Base-by-base conservation (phyloP, 306 rosid species). In the Trichosanthes truncata region DNA sequence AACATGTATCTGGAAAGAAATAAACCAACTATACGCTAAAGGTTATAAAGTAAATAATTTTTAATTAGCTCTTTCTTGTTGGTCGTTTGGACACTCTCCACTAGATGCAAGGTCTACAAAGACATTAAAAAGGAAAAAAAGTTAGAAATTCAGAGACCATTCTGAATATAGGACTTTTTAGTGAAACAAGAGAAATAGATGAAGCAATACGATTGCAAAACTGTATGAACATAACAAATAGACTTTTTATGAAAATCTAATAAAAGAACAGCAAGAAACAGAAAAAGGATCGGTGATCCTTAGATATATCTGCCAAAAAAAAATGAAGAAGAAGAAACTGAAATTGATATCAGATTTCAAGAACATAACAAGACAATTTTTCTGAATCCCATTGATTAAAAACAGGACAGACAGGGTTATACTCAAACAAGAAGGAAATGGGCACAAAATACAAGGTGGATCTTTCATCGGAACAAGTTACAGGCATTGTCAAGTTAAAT, bases 391-490 rank as follows among this genome's bases (percentile, higher is more conserved):
- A 18, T 38, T 66, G 26, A 66, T 38, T 6, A 66, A n/a, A 40
- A 38, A 67, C 17, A 67, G 74, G 4, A 18, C 33, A 63, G 45
- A 8, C 45, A 36, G 2, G 18, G 18, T 40, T 1, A 18, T 38
- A 40, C 8, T n/a, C 7, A 20, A 38, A 9, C 1, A 67, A 67
- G 26, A 38, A 9, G 20, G 18, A 15, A 67, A 67, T 46, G 13
- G 15, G 55, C 15, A 25, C 12, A 73, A 46, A 73, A 9, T 73
- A 26, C 2, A 48, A 7, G 77, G 6, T 79, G 17, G 20, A 52
- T 66, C 20, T 79, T 79, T 79, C 65, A 36, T 79, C 81, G n/a
- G 51, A 79, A 79, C 81, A 79, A 36, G 21, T 79, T 43, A 11
- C 57, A 55, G 65, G 52, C 62, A 46, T 5, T 57, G 35, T 62